Evolutionary conservation across 306 rosid genomes (phyloP).

Genomic region (Cicer judaicum): DNA sequence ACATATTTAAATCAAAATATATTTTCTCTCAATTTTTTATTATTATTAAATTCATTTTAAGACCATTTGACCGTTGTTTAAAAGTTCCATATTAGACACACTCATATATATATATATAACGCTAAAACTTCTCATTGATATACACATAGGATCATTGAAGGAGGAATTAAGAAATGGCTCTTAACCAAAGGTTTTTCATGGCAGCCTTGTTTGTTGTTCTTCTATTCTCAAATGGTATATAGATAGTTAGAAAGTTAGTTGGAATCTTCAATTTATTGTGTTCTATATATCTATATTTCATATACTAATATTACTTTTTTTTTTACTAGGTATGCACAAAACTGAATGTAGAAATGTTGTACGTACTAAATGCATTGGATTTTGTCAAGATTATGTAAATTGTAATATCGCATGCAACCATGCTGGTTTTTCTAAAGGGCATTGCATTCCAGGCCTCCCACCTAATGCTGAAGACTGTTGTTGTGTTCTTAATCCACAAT

Average conservation of each 20-base stretch:
- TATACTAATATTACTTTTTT: neutral
- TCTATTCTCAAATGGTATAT: constrained; percentile 1
- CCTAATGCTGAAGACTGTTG: neutral
- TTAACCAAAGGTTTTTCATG: neutral
- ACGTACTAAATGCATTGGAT: neutral
- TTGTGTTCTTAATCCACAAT: neutral
- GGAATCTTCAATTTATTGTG: neutral
- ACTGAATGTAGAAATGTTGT: neutral
- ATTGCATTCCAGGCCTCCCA: neutral
- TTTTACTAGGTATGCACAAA: neutral
- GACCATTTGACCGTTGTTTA: too few relatives aligned
- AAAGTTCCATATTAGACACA: too few relatives aligned
- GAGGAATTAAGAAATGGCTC: neutral
- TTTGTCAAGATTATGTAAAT: neutral
- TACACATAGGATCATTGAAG: neutral
- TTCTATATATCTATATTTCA: neutral
- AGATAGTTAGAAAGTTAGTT: neutral
- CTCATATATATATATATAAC: too few relatives aligned
- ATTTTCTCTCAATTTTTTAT: too few relatives aligned
- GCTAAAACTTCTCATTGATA: too few relatives aligned
- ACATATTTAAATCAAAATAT: too few relatives aligned
- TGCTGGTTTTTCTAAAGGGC: neutral
- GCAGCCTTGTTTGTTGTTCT: neutral
- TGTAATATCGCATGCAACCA: neutral
- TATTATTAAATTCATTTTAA: too few relatives aligned